These are phyloP conservation scores for Sporothrix pallida DNA, from an alignment of 2,329 filamentous ascomycete genomes.

Conservation along the genomic window DNA sequence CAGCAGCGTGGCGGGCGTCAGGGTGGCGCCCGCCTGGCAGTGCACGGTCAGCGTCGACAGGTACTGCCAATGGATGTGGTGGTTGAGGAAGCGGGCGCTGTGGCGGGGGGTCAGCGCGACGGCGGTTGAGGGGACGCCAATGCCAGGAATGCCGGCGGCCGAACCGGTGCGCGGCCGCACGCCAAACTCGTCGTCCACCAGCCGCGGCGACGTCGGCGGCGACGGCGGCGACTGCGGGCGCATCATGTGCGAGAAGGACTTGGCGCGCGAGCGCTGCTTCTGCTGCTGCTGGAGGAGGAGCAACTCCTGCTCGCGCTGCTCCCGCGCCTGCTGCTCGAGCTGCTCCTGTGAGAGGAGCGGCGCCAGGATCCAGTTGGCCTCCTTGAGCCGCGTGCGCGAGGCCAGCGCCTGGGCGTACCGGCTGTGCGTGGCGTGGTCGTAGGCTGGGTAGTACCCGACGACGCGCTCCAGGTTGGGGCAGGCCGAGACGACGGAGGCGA, in stretches of 20 bases:
- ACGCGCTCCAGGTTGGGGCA: conserved; percentile 69
- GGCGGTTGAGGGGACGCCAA: not conserved
- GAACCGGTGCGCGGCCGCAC: not conserved
- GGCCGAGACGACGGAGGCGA: conserved; percentile 67
- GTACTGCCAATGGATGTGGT: conserved; percentile 61
- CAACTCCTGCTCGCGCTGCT: conserved; percentile 12
- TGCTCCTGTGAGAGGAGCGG: conserved; percentile 43
- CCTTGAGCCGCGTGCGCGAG: conserved; percentile 59
- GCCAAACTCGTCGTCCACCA: not conserved
- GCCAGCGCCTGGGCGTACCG: conserved; percentile 65
- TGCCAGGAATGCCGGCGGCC: not conserved
- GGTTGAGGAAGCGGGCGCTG: conserved; percentile 44
- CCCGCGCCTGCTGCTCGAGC: conserved; percentile 37
- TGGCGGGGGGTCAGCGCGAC: conserved; percentile 49
- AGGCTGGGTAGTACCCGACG: conserved; percentile 58
- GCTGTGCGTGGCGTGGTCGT: conserved; percentile 60
- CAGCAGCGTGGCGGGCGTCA: conserved; percentile 60
- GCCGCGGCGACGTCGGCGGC: conserved; percentile 15
- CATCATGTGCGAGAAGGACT: conserved; percentile 32
- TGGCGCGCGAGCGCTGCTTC: conserved; percentile 21
- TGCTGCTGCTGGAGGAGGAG: not conserved
- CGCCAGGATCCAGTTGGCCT: conserved; percentile 66
- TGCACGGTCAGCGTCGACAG: conserved; percentile 64
- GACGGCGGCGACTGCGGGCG: conserved; percentile 28
- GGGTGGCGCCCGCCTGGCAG: conserved; percentile 60